These are phyloP conservation scores for Colletotrichum lentis DNA, from an alignment of 2,329 filamentous ascomycete species.

Conservation along the genomic window DNA sequence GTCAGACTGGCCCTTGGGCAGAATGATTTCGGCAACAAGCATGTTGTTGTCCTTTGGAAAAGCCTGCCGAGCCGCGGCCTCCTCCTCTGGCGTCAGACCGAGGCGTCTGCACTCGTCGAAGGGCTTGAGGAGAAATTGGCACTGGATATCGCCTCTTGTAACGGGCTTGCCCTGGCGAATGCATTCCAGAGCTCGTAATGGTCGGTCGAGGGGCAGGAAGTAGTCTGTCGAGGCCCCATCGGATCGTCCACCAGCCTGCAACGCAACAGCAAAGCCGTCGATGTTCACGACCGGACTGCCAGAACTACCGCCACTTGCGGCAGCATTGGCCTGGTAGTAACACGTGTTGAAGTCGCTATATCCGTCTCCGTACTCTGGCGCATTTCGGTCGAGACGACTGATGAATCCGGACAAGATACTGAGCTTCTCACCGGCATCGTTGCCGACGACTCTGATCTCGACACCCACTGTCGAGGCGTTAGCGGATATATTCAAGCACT, in stretches of 20 bases:
- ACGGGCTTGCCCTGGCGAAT: conserved; percentile 79
- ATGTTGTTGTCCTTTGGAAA: conserved; percentile 96
- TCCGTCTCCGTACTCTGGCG: conserved; percentile 95
- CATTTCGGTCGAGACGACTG: conserved; percentile 93
- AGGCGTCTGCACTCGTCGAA: conserved; percentile 96
- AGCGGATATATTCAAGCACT: conserved; percentile 17
- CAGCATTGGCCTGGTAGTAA: conserved; percentile 94
- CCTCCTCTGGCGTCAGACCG: conserved; percentile 84
- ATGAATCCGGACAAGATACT: conserved; percentile 98
- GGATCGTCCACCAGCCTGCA: conserved; percentile 92
- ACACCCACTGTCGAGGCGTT: conserved; percentile 70
- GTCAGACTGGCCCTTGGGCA: conserved; percentile 89
- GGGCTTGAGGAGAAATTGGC: conserved; percentile 94
- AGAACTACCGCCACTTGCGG: conserved; percentile 96
- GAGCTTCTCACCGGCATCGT: conserved; percentile 97
- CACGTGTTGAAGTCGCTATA: conserved; percentile 97
- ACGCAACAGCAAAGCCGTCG: conserved; percentile 87
- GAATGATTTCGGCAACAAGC: conserved; percentile 93
- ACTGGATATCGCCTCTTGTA: conserved; percentile 95
- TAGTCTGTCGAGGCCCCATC: conserved; percentile 98
- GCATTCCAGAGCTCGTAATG: conserved; percentile 84
- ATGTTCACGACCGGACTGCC: conserved; percentile 97
- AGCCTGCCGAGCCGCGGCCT: conserved; percentile 80
- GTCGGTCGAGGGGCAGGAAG: conserved; percentile 92
- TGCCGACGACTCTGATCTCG: conserved; percentile 96